Base-by-base conservation (phyloP, 176 grass and related monocot genomes). In the Raddia guianensis region DNA sequence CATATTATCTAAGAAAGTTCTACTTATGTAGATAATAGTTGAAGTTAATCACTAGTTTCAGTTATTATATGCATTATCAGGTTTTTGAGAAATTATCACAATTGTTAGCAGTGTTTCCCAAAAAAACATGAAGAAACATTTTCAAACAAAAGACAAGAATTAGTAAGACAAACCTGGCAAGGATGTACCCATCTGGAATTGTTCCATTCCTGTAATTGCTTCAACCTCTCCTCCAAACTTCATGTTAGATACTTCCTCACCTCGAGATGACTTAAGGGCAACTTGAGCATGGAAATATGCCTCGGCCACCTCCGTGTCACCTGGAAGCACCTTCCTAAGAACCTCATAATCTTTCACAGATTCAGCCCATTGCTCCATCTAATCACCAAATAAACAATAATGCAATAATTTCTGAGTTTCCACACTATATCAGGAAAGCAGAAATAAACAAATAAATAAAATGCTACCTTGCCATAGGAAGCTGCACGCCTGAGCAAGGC, bases 141-240 rank as follows among this genome's bases (percentile, higher is more conserved):
- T 34, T 44, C 54, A 37, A 72, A 77, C 8, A 15, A 85, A 59
- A 33, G 70, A 82, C 47, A 50, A n/a, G 0, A 32, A 21, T 3
- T 43, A 78, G 81, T 15, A 81, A 68, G 72, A 77, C 92, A 81
- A 76, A 99, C 96, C 96, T 70, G 96, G 96, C 77, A 99, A 91
- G 60, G 77, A 83, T 78, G 90, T 93, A 80, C 86, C 96, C 66
- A 86, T 77, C 68, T 90, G 90, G 72, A 99, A 99, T 47, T 95
- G 92, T 60, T 95, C 90, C 60, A 90, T 80, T 80, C 96, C 92
- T 34, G 74, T 73, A 67, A 99, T 91, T 66, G 82, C 73, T 80
- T 99, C 96, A 77, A 99, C 92, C 59, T 91, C 96, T 44, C 95
- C 90, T 60, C 96, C 96, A 86, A 99, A 99, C 62, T 95, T 99